A percentile compares a stretch with the other conserved stretches of the same genome.
phyloP scores from a whole-genome alignment of 2,329 filamentous ascomycete species.

The Sporothrix humicola region DNA sequence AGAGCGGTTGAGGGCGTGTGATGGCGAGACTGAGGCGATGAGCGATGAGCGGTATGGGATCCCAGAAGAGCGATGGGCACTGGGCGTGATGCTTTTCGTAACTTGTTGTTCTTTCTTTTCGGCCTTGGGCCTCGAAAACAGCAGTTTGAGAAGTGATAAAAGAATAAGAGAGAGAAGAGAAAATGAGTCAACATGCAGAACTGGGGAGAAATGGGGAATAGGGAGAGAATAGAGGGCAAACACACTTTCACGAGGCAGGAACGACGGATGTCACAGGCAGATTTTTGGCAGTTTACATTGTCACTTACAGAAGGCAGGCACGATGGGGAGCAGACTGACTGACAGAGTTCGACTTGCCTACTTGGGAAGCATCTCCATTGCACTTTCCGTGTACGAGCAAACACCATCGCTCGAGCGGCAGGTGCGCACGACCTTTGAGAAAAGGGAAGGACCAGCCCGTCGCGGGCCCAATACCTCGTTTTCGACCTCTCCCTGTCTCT shows the following conservation, averaged over 20 bases:
- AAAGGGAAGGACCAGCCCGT: slow-evolving; percentile 25
- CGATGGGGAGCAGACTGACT: neutral
- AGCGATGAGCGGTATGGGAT: neutral
- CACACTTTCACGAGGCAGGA: neutral
- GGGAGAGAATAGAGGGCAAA: neutral
- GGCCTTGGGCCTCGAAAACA: slow-evolving; percentile 21
- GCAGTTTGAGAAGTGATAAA: slow-evolving; percentile 1
- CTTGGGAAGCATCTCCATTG: slow-evolving; percentile 13
- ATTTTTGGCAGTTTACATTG: too few species aligned
- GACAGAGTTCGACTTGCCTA: slow-evolving; percentile 26
- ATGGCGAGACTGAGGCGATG: slow-evolving; percentile 18
- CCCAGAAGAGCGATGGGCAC: neutral
- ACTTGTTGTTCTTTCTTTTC: slow-evolving; percentile 1
- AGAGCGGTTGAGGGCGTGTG: neutral
- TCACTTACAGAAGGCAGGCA: slow-evolving; percentile 3
- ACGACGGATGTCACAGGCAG: neutral
- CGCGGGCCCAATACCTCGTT: neutral
- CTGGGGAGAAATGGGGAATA: neutral
- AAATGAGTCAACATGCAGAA: slow-evolving; percentile 4
- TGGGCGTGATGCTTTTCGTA: slow-evolving; percentile 1
- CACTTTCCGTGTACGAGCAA: neutral
- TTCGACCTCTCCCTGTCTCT: neutral
- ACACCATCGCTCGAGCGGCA: neutral
- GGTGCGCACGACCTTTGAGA: slow-evolving; percentile 2
- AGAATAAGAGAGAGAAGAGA: neutral